These are phyloP conservation scores for Xerocomus nothofagi DNA, from an alignment of 1,284 basidiomycete genomes.

Conservation along the genomic window DNA sequence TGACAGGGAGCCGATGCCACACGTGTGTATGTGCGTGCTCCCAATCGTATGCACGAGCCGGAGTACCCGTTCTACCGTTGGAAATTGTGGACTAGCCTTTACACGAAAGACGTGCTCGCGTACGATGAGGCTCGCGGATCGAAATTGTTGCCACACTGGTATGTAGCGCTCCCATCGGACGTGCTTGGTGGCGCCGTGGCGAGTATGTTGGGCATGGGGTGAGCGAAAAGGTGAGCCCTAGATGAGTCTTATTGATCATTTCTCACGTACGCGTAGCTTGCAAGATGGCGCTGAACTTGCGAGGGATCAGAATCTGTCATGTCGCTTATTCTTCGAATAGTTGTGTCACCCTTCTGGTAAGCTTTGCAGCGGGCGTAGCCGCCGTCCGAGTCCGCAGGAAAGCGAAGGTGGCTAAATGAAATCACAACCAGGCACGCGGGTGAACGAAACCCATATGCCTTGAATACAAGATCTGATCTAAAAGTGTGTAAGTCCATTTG, in stretches of 20 bases:
- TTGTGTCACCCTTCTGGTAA: conserved; percentile 25
- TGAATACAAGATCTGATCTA: conserved; percentile 40
- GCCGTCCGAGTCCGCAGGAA: conserved; percentile 28
- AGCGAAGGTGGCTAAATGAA: conserved; percentile 41
- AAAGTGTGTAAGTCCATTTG: conserved; percentile 33
- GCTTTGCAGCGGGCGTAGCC: conserved; percentile 17
- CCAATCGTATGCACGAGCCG: conserved; percentile 2
- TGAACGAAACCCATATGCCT: conserved; percentile 31
- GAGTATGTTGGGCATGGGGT: conserved; percentile 18
- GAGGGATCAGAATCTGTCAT: conserved; percentile 23
- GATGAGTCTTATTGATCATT: conserved; percentile 21
- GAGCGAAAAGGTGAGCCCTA: conserved; percentile 15
- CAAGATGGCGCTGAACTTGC: conserved; percentile 6
- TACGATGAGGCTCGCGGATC: conserved; percentile 27
- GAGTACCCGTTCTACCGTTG: conserved; percentile 15
- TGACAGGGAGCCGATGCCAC: conserved; percentile 18
- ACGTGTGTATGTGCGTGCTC: neutral
- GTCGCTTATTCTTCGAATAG: conserved; percentile 26
- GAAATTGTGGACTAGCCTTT: conserved; percentile 17
- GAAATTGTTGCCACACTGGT: conserved; percentile 9
- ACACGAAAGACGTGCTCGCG: conserved; percentile 5
- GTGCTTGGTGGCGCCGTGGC: conserved; percentile 28
- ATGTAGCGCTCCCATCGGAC: conserved; percentile 17
- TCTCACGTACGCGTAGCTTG: conserved; percentile 25
- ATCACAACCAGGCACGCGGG: conserved; percentile 36